These are phyloP conservation scores for Monoraphidium neglectum DNA, from an alignment of 139 green algal species.

Conservation along the genomic window DNA sequence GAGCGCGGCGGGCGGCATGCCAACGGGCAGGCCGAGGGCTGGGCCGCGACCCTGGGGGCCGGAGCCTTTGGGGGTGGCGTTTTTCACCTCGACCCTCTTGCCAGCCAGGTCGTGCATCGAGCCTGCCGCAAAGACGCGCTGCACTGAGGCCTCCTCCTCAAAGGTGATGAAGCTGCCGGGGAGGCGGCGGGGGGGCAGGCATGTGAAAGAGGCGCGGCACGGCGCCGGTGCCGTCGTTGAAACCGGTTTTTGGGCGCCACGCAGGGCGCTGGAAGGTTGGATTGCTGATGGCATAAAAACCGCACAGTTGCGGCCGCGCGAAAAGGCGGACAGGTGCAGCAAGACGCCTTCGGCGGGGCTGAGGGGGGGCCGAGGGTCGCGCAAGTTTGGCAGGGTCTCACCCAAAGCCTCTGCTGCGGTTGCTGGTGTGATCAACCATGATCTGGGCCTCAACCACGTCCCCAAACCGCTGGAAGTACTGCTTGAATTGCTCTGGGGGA, in stretches of 20 bases:
- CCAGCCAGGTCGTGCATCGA: constrained; percentile 74
- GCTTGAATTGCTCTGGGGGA: constrained; percentile 59
- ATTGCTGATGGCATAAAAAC: not conserved
- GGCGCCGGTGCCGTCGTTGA: not conserved
- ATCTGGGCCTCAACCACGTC: constrained; percentile 76
- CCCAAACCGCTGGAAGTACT: constrained; percentile 91
- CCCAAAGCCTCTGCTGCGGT: constrained; percentile 80
- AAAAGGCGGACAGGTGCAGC: no score
- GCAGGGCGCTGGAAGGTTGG: not conserved
- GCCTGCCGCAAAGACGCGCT: constrained; percentile 65
- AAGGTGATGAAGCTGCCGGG: constrained; percentile 83
- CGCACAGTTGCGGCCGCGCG: not conserved
- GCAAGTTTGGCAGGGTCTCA: no score
- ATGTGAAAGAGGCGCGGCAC: no score
- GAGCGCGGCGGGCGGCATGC: no score
- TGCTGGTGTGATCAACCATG: constrained; percentile 82
- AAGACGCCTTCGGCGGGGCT: no score
- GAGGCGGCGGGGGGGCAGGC: not conserved
- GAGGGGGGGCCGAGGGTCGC: no score
- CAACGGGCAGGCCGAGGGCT: not conserved
- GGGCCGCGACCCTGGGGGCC: constrained; percentile 33
- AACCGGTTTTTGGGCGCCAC: not conserved
- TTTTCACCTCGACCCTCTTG: constrained; percentile 84
- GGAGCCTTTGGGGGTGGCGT: constrained; percentile 77
- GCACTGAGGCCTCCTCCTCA: constrained; percentile 68